phyloP scores from a whole-genome alignment of 768 basidiomycete species.

The Pisolithus albus region DNA sequence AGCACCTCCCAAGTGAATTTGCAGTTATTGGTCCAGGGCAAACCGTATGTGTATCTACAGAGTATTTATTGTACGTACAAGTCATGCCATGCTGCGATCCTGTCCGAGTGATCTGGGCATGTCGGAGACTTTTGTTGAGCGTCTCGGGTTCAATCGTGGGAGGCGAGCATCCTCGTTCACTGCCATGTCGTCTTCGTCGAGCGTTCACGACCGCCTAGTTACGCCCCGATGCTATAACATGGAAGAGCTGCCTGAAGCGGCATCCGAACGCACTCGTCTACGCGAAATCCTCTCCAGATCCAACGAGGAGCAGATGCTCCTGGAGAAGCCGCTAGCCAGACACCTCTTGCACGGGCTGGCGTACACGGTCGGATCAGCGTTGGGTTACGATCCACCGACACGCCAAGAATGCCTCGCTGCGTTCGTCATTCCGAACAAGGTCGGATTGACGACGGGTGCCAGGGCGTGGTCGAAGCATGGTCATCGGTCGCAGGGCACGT shows the following conservation, averaged over 20 bases:
- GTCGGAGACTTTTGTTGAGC: no score
- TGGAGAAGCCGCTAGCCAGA: conserved; percentile 30
- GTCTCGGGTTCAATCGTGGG: no score
- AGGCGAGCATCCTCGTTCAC: no score
- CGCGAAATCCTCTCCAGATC: conserved; percentile 8
- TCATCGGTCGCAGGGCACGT: conserved; percentile 37
- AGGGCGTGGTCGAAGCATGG: conserved; percentile 65
- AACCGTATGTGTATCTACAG: not conserved
- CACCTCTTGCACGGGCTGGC: conserved; percentile 50
- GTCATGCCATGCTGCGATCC: no score
- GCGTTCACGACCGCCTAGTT: not conserved
- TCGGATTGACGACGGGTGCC: conserved; percentile 50
- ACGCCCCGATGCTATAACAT: conserved; percentile 38
- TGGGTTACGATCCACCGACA: conserved; percentile 45
- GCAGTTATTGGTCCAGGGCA: no score
- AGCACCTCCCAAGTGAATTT: conserved; percentile 47
- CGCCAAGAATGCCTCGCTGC: conserved; percentile 44
- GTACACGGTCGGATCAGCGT: conserved; percentile 53
- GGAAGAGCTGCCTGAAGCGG: conserved; percentile 37
- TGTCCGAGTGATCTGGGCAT: no score
- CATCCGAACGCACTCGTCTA: conserved; percentile 31
- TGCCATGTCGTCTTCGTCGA: not conserved
- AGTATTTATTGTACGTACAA: not conserved
- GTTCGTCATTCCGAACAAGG: conserved; percentile 42
- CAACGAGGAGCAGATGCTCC: conserved; percentile 7